These are phyloP conservation scores for Colletotrichum neosansevieriae DNA, from an alignment of 2,329 filamentous ascomycete genomes.

Conservation along the genomic window DNA sequence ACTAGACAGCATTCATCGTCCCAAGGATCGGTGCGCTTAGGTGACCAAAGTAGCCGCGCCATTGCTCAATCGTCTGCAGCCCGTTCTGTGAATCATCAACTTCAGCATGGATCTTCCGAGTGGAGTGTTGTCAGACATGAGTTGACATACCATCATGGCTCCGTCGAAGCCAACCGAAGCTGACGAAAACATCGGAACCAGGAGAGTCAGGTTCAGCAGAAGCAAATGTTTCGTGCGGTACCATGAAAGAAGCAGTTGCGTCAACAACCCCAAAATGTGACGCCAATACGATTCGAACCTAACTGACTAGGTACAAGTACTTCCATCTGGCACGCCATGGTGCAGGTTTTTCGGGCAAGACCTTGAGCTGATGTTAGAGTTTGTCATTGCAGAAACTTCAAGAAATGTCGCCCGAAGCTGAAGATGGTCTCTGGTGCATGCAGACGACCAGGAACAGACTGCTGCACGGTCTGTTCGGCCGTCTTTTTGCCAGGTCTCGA, in stretches of 20 bases:
- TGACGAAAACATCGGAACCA: constrained; percentile 57
- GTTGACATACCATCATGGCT: constrained; percentile 12
- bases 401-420: constrained; percentile 10
- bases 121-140: not conserved
- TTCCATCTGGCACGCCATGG: too few species aligned
- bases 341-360: constrained; percentile 55
- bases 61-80: constrained; percentile 51
- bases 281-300: too few species aligned
- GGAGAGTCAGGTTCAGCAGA: constrained; percentile 56
- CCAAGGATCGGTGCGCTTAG: constrained; percentile 26
- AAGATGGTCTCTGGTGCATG: not conserved
- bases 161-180: constrained; percentile 57
- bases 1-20: constrained; percentile 38
- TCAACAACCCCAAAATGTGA: too few species aligned
- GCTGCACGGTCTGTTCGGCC: constrained; percentile 21
- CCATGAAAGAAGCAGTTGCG: too few species aligned
- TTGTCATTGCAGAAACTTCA: not conserved
- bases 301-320: too few species aligned
- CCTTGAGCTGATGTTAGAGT: constrained; percentile 39
- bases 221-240: constrained; percentile 56
- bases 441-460: constrained; percentile 5
- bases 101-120: not conserved
- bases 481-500: constrained; percentile 17
- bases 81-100: constrained; percentile 46
- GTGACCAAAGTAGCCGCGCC: constrained; percentile 51